phyloP scores from a whole-genome alignment of 2,329 filamentous ascomycete genomes.

The Cladophialophora immunda region DNA sequence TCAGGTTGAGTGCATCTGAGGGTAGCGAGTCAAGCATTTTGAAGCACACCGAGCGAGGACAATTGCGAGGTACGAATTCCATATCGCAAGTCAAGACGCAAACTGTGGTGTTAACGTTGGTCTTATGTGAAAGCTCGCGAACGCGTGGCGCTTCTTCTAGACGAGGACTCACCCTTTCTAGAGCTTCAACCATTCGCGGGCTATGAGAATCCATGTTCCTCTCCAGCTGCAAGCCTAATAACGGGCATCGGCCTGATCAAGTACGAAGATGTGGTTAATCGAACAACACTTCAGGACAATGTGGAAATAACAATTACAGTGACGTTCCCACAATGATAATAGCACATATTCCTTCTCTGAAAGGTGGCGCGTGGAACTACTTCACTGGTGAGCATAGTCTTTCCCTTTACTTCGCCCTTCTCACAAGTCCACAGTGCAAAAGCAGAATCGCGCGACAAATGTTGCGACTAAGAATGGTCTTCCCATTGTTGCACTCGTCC shows the following conservation, averaged over 20 bases:
- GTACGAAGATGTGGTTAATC: constrained; percentile 49
- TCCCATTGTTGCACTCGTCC: constrained; percentile 51
- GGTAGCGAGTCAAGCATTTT: not conserved
- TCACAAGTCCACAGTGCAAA: not conserved
- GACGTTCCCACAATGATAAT: constrained; percentile 34
- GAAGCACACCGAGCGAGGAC: not conserved
- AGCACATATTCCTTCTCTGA: constrained; percentile 54
- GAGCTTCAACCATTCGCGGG: constrained; percentile 52
- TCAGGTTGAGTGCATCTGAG: not conserved
- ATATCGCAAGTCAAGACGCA: not conserved
- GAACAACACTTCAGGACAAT: not conserved
- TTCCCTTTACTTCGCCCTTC: not conserved
- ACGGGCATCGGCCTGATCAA: constrained; percentile 50
- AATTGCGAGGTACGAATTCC: not conserved
- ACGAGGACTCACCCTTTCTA: constrained; percentile 52
- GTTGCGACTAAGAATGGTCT: constrained; percentile 52
- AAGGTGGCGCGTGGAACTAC: constrained; percentile 56
- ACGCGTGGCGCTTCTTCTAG: constrained; percentile 44
- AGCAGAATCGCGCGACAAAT: constrained; percentile 42
- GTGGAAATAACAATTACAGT: not conserved
- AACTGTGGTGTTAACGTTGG: not conserved
- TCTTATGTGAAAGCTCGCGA: not conserved
- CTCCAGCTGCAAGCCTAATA: constrained; percentile 49
- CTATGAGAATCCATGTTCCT: constrained; percentile 48
- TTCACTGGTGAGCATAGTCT: constrained; percentile 45